Evolutionary conservation across 2,329 filamentous ascomycete genomes (phyloP).

Genomic region (Aspergillus novofumigatus): DNA sequence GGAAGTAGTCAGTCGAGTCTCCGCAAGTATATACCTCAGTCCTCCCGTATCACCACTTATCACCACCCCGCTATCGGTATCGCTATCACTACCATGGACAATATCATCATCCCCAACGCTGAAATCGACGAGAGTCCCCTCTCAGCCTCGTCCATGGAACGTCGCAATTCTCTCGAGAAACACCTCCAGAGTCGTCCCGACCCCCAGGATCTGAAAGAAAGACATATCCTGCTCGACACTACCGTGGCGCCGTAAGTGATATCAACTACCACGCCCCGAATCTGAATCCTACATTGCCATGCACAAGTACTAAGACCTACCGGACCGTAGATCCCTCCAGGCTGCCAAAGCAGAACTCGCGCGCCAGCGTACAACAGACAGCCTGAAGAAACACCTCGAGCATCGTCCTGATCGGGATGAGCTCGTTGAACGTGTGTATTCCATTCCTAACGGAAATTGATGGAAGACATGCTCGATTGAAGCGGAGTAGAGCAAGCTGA

Average conservation of each 20-base stretch:
- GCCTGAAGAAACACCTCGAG: slow-evolving; percentile 60
- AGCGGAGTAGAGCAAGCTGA: background rate
- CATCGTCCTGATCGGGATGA: slow-evolving; percentile 66
- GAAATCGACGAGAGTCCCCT: slow-evolving; percentile 57
- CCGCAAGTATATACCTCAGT: background rate
- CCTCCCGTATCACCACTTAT: background rate
- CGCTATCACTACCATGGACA: slow-evolving; percentile 12
- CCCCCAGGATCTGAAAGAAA: slow-evolving; percentile 61
- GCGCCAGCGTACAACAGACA: slow-evolving; percentile 60
- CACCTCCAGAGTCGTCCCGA: slow-evolving; percentile 68
- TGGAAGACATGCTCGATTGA: background rate
- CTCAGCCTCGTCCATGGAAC: slow-evolving; percentile 47
- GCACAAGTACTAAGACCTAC: background rate
- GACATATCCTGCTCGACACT: slow-evolving; percentile 64
- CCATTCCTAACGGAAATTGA: background rate
- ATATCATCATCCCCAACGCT: slow-evolving; percentile 12
- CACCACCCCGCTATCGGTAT: background rate
- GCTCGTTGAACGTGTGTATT: slow-evolving; percentile 68
- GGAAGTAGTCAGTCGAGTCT: background rate
- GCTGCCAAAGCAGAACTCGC: slow-evolving; percentile 60
- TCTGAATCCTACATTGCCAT: background rate
- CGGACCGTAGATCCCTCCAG: slow-evolving; percentile 55
- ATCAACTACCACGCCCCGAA: background rate
- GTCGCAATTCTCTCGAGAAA: slow-evolving; percentile 66
- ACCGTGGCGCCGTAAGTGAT: slow-evolving; percentile 60